Evolutionary conservation across 2,329 filamentous ascomycete species (phyloP), one percentile per base, ranked within the genome.

Genomic region (Fusarium staphyleae): DNA sequence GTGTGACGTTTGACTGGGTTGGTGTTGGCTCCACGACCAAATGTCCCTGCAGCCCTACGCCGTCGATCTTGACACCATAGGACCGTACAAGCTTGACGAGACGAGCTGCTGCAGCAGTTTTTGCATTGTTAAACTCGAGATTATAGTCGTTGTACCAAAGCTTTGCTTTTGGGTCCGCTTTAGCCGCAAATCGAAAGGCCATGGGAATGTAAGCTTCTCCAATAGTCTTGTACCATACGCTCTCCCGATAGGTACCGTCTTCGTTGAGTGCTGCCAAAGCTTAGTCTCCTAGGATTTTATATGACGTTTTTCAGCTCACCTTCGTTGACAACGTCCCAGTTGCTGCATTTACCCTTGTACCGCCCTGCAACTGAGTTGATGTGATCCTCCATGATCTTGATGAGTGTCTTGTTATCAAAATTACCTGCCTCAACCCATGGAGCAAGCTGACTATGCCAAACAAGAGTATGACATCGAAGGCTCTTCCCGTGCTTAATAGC

Each of bases 401-500:
- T 75, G 7, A 87, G 72, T 11, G 82, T 82, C 3, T 68, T 72
- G 55, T 82, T 82, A 22, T 79, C 82, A 47, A 58, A 60, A 5
- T 77, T 71, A 40, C 72, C 67, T 46, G 76, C 73, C 18, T 57
- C 51, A 37, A 60, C 55, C 62, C 58, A 65, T 4, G 51, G 34
- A 2, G 62, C 57, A 11, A 65, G 55, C 45, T 65, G 62, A 11
- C 50, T 58, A 67, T 82, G 74, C 76, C 77, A 79, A 14, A 77
- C 72, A 6, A 78, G 66, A 35, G 78, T 87, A 67, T 90, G 87
- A 69, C 87, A 88, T 49, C 87, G 77, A 33, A 87, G 66, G 16
- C 81, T 61, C 66, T 81, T 75, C 29, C 74, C 70, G 55, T 80
- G 78, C 14, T 71, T 66, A 24, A 65, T 65, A 4, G 77, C 77